Evolutionary conservation across 352 stramenopile genomes (phyloP).

Genomic region (Blastocystis hominis): DNA sequence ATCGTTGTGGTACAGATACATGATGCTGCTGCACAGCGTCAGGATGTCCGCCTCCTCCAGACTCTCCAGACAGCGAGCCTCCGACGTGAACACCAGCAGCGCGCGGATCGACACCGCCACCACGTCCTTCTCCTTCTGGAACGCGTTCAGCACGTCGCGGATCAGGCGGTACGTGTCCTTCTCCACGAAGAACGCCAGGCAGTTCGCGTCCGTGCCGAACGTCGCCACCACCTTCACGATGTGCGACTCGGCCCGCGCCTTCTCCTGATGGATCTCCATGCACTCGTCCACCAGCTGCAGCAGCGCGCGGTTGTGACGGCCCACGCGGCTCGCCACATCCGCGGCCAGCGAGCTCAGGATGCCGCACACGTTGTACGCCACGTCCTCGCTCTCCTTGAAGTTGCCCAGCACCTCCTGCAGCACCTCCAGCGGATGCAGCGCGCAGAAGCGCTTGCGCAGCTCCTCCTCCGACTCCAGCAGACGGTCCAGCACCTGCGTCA

Average conservation of each 20-base stretch:
- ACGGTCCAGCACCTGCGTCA: slow-evolving; percentile 14
- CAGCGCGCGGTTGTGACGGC: background rate
- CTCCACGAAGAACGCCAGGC: slow-evolving; percentile 10
- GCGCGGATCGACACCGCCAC: background rate
- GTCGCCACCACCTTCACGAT: background rate
- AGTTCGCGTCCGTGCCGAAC: slow-evolving; percentile 7
- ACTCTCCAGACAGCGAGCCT: background rate
- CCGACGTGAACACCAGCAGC: background rate
- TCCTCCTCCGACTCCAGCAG: slow-evolving; percentile 1
- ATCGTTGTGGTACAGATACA: slow-evolving; percentile 19
- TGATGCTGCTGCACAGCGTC: background rate
- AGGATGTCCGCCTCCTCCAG: slow-evolving; percentile 27
- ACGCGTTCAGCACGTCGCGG: slow-evolving; percentile 33
- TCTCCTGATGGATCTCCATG: slow-evolving; percentile 11
- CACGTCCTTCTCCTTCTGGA: background rate
- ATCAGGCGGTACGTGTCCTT: slow-evolving; percentile 12
- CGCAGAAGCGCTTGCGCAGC: background rate
- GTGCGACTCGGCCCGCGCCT: background rate
- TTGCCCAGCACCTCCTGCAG: slow-evolving; percentile 27
- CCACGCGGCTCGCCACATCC: slow-evolving; percentile 18
- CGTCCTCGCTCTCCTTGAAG: background rate
- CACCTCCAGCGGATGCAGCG: background rate
- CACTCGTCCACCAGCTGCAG: slow-evolving; percentile 32
- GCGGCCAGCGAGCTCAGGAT: slow-evolving; percentile 22
- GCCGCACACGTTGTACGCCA: slow-evolving; percentile 49